Conservation (phyloP, 345 rosid genomes). For the Lumnitzera racemosa region DNA sequence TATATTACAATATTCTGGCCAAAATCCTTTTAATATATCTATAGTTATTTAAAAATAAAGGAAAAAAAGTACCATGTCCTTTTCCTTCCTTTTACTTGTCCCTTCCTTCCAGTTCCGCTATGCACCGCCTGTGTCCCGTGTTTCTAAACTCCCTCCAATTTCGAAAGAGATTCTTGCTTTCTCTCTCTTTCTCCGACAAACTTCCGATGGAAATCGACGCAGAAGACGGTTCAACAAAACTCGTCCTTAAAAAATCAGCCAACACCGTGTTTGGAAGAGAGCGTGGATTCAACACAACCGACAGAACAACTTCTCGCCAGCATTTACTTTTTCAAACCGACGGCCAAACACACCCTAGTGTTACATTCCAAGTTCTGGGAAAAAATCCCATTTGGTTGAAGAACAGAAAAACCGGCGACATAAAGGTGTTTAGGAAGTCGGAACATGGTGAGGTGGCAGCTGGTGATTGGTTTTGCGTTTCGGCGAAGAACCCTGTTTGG, state of each 20-base stretch:
- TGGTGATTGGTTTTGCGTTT: conserved; percentile 58
- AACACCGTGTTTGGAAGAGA: conserved; percentile 52
- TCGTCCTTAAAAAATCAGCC: conserved; percentile 20
- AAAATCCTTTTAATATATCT: too few relatives aligned
- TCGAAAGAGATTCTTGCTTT: not conserved
- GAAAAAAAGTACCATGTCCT: not conserved
- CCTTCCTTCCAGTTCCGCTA: too few relatives aligned
- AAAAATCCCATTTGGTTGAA: conserved; percentile 66
- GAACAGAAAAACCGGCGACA: conserved; percentile 18
- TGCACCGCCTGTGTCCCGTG: too few relatives aligned
- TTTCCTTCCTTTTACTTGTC: not conserved
- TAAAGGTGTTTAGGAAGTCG: conserved; percentile 32
- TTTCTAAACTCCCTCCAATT: not conserved
- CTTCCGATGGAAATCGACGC: conserved; percentile 58
- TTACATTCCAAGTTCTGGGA: conserved; percentile 51
- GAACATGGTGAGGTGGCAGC: conserved; percentile 40
- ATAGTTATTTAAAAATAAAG: too few relatives aligned
- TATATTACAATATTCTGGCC: too few relatives aligned
- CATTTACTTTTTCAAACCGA: conserved; percentile 33
- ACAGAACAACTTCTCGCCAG: conserved; percentile 56
- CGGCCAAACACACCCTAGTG: conserved; percentile 25
- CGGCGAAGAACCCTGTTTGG: conserved; percentile 50
- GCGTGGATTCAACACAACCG: conserved; percentile 32
- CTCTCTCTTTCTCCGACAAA: not conserved
- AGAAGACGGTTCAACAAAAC: conserved; percentile 45